These are phyloP conservation scores for Candida silvicultrix DNA, from an alignment of 805 yeast genomes.

Conservation along the genomic window DNA sequence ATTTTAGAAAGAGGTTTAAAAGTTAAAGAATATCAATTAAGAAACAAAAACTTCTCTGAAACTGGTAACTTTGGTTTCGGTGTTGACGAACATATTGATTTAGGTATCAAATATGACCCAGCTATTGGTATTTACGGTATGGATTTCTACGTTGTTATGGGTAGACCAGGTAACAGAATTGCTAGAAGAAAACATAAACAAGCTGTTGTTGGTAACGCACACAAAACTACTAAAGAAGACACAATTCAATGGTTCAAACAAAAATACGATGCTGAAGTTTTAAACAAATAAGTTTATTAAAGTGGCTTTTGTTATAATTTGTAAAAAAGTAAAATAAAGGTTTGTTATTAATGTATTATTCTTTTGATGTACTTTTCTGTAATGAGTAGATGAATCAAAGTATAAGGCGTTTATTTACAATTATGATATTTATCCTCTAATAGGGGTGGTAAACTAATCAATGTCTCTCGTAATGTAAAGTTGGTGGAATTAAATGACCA, in stretches of 20 bases:
- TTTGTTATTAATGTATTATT: background rate
- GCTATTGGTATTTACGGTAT: slow-evolving; percentile 99
- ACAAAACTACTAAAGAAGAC: slow-evolving; percentile 89
- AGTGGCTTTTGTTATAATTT: background rate
- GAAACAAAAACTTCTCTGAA: slow-evolving; percentile 89
- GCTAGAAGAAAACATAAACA: slow-evolving; percentile 97
- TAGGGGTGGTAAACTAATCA: too few relatives aligned
- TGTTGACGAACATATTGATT: slow-evolving; percentile 98
- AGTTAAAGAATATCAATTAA: slow-evolving; percentile 99
- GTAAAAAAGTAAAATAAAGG: background rate
- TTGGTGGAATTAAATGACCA: too few relatives aligned
- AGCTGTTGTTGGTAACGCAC: slow-evolving; percentile 84
- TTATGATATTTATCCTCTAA: too few relatives aligned
- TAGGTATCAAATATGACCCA: slow-evolving; percentile 99
- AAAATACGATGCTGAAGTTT: slow-evolving; percentile 98
- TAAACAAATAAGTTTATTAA: slow-evolving; percentile 53
- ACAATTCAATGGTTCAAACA: slow-evolving; percentile 98
- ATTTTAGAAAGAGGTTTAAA: slow-evolving; percentile 99
- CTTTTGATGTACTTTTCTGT: background rate
- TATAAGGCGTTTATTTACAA: too few relatives aligned
- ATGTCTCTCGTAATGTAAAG: too few relatives aligned
- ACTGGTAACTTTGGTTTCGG: slow-evolving; percentile 99
- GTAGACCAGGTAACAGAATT: slow-evolving; percentile 99
- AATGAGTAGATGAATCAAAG: too few relatives aligned
- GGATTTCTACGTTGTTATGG: slow-evolving; percentile 99